Evolutionary conservation across 352 stramenopile genomes (phyloP).

Genomic region (Globisporangium megalacanthum): DNA sequence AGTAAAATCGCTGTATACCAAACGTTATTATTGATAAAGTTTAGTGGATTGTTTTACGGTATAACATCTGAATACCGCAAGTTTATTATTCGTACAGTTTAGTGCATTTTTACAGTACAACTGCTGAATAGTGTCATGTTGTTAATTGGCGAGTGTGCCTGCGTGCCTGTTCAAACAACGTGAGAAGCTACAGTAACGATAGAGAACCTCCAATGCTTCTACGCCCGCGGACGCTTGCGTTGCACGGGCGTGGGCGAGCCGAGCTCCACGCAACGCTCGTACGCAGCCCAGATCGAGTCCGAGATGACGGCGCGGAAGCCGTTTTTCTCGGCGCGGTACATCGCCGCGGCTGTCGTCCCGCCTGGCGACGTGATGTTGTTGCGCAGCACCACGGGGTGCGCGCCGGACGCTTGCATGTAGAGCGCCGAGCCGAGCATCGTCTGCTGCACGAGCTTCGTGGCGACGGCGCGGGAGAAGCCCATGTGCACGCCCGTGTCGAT

Average conservation of each 20-base stretch:
- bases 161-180: background rate
- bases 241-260: constrained; percentile 73
- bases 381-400: constrained; percentile 88
- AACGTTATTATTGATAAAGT: too few species aligned
- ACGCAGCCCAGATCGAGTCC: constrained; percentile 95
- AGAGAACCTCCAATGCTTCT: constrained; percentile 6
- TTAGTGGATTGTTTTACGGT: too few species aligned
- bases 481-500: constrained; percentile 94
- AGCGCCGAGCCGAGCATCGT: constrained; percentile 91
- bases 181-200: background rate
- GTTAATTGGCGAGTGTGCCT: too few species aligned
- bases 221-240: constrained; percentile 61
- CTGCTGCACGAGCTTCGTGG: constrained; percentile 92
- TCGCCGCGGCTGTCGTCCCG: constrained; percentile 91
- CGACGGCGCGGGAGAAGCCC: constrained; percentile 92
- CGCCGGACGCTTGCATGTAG: constrained; percentile 90
- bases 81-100: too few species aligned
- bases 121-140: too few species aligned
- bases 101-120: too few species aligned
- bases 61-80: too few species aligned
- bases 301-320: constrained; percentile 91
- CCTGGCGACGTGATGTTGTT: constrained; percentile 94
- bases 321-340: constrained; percentile 96
- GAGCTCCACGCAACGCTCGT: constrained; percentile 92
- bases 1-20: too few species aligned